Percentiles rank a stretch among this genome's conserved stretches.
phyloP scores from a whole-genome alignment of 768 basidiomycete species.

The Russula abietina region DNA sequence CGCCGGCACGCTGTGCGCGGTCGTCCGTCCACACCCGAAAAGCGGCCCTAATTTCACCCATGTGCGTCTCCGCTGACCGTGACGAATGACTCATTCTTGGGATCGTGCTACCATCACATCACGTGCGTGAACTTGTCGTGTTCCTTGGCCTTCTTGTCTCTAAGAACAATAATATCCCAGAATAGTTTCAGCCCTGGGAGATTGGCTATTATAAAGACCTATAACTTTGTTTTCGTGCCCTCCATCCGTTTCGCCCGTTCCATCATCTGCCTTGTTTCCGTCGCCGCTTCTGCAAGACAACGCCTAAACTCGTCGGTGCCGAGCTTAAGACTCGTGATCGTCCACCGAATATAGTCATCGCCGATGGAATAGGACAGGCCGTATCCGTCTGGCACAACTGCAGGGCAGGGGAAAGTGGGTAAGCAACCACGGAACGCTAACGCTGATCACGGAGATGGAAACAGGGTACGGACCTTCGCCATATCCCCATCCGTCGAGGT shows the following conservation, averaged over 20 bases:
- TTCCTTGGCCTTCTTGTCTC: not conserved
- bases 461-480: constrained; percentile 66
- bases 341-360: constrained; percentile 81
- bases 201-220: not conserved
- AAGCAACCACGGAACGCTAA: not conserved
- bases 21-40: too few relatives aligned
- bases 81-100: not conserved
- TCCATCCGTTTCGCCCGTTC: constrained; percentile 42
- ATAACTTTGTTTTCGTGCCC: constrained; percentile 7
- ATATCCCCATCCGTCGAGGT: constrained; percentile 94
- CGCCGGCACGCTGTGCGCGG: not conserved
- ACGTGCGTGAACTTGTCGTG: not conserved
- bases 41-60: not conserved
- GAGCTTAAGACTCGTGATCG: constrained; percentile 69
- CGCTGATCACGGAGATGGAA: not conserved
- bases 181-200: too few relatives aligned
- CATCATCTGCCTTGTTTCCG: constrained; percentile 70
- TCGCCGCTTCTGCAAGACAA: constrained; percentile 75
- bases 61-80: not conserved
- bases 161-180: too few relatives aligned
- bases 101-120: not conserved
- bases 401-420: not conserved
- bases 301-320: constrained; percentile 52
- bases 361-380: constrained; percentile 89
- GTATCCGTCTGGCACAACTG: constrained; percentile 88